phyloP scores from a whole-genome alignment of 768 basidiomycete species.

The Cubamyces sp. region DNA sequence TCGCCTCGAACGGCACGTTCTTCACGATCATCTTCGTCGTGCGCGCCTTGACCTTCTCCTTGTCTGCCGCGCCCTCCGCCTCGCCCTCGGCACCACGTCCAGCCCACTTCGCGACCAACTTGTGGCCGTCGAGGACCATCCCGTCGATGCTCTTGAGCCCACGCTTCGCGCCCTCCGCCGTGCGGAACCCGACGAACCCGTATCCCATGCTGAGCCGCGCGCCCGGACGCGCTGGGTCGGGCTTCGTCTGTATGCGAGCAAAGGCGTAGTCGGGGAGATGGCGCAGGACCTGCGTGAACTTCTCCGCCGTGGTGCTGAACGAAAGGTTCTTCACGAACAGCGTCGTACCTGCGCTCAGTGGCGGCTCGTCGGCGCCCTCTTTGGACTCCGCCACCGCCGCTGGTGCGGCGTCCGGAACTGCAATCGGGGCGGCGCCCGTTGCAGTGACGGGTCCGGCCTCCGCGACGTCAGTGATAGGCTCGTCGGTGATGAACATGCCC shows the following conservation, averaged over 20 bases:
- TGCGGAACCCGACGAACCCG: conserved; percentile 92
- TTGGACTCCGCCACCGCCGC: conserved; percentile 38
- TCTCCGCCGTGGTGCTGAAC: conserved; percentile 86
- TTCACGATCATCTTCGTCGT: conserved; percentile 97
- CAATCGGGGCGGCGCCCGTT: conserved; percentile 39
- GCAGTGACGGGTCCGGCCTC: conserved; percentile 27
- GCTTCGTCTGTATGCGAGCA: conserved; percentile 89
- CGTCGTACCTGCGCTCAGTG: conserved; percentile 72
- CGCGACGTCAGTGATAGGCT: conserved; percentile 21
- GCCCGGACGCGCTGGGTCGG: conserved; percentile 73
- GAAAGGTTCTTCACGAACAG: conserved; percentile 94
- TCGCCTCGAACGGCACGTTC: conserved; percentile 97
- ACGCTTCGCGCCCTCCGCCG: conserved; percentile 68
- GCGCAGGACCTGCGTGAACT: conserved; percentile 69
- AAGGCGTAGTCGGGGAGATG: conserved; percentile 82
- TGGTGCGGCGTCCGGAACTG: conserved; percentile 44
- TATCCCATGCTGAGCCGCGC: conserved; percentile 89
- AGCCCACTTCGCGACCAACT: conserved; percentile 82
- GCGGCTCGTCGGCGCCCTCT: conserved; percentile 38
- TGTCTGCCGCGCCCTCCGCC: conserved; percentile 42
- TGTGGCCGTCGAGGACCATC: conserved; percentile 85
- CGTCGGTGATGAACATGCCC: conserved; percentile 65
- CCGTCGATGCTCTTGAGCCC: conserved; percentile 81
- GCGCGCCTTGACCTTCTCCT: conserved; percentile 51
- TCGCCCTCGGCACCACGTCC: conserved; percentile 75